These are phyloP conservation scores for Thermothielavioides terrestris DNA, from an alignment of 495 filamentous ascomycete genomes.

Conservation along the genomic window DNA sequence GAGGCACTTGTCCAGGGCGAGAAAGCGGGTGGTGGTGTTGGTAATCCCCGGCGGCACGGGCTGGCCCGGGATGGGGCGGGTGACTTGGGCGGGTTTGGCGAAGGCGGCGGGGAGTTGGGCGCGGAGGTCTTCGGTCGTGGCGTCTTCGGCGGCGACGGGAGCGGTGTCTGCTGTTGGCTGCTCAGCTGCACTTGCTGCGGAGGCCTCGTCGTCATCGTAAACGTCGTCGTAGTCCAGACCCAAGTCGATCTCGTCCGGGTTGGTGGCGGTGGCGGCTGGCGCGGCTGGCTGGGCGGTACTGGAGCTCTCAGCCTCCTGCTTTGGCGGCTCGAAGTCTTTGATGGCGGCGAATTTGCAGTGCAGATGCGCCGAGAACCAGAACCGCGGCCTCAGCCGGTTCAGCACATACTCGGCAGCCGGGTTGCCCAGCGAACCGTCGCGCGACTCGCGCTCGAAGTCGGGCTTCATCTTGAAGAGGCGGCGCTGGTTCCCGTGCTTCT, in stretches of 20 bases:
- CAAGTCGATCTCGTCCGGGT: slow-evolving; percentile 49
- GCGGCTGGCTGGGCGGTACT: background rate
- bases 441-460: slow-evolving; percentile 64
- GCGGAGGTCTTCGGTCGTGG: slow-evolving; percentile 46
- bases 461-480: slow-evolving; percentile 61
- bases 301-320: background rate
- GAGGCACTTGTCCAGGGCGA: slow-evolving; percentile 84
- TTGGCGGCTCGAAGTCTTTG: slow-evolving; percentile 48
- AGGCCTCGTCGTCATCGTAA: slow-evolving; percentile 36
- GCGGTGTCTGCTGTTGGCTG: background rate
- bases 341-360: slow-evolving; percentile 77
- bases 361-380: slow-evolving; percentile 93
- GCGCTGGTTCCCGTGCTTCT: slow-evolving; percentile 57
- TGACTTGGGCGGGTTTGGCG: slow-evolving; percentile 30
- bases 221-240: slow-evolving; percentile 44
- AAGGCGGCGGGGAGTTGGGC: slow-evolving; percentile 61
- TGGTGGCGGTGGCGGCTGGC: slow-evolving; percentile 13
- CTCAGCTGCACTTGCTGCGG: background rate
- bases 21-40: slow-evolving; percentile 72
- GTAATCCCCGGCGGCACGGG: slow-evolving; percentile 46
- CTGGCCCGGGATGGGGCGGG: slow-evolving; percentile 32
- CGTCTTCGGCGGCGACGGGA: slow-evolving; percentile 24
- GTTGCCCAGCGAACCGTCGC: slow-evolving; percentile 64
- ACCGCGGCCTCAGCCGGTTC: slow-evolving; percentile 66
- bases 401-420: slow-evolving; percentile 68